Percentiles rank a stretch among this genome's conserved stretches.
Evolutionary conservation across 345 rosid species (phyloP).

Genomic region (Erysimum cheiranthoides): DNA sequence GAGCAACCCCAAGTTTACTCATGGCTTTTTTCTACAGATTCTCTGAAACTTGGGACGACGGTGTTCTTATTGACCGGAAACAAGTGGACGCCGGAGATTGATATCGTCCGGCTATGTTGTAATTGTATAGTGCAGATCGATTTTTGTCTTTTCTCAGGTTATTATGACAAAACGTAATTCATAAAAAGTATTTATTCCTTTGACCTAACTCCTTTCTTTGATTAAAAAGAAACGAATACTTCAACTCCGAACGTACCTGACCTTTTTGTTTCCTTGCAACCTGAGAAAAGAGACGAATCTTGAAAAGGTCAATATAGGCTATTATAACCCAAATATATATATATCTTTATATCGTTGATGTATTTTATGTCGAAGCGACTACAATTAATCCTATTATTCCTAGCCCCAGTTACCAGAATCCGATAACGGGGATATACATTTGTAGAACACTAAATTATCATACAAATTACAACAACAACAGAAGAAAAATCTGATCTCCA

Average conservation of each 20-base stretch:
- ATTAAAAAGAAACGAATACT: conserved; percentile 29
- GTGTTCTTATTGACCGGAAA: conserved; percentile 63
- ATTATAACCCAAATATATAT: background rate
- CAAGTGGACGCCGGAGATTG: conserved; percentile 54
- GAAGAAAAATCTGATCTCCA: background rate
- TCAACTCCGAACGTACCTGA: conserved; percentile 19
- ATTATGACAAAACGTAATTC: conserved; percentile 19
- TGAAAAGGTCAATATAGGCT: conserved; percentile 19
- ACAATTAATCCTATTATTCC: background rate
- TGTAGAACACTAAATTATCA: background rate
- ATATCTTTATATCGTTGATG: background rate
- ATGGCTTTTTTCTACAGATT: conserved; percentile 48
- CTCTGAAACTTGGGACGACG: conserved; percentile 79
- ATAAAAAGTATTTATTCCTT: background rate
- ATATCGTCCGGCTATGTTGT: conserved; percentile 9
- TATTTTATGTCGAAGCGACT: background rate
- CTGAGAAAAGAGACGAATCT: conserved; percentile 35
- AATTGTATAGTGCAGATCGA: conserved; percentile 19
- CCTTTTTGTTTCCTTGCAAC: conserved; percentile 39
- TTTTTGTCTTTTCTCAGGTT: conserved; percentile 30
- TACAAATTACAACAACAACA: conserved; percentile 21
- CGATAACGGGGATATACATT: background rate
- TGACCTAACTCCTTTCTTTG: conserved; percentile 19
- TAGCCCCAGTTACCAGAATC: background rate
- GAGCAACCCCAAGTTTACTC: background rate